Base-by-base conservation (phyloP, 176 grass and related monocot genomes). In the Cenchrus americanus region DNA sequence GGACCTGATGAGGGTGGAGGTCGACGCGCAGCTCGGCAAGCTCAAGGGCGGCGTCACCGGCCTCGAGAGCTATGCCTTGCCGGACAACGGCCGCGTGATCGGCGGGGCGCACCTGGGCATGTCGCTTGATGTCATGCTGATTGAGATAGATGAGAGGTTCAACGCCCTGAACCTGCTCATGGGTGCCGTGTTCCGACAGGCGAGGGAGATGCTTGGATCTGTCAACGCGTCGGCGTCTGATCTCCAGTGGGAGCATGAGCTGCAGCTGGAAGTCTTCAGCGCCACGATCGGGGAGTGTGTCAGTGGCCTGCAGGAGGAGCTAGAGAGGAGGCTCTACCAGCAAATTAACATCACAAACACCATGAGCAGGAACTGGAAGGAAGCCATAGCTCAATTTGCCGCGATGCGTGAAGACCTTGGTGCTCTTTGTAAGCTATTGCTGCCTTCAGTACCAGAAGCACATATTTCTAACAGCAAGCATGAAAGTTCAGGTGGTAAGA, bases 101-200 rank as follows among this genome's bases (percentile, higher is more conserved):
- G 50, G 81, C 18, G 58, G 76, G 32, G 81, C 57, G 3, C 78
- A 80, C 64, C 55, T 86, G 49, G 73, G 84, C 22, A 88, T 80
- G 90, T 86, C 83, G 21, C 83, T 88, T 69, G 90, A 85, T 77
- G 74, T 70, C 59, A 86, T 81, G 80, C 80, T 93, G 63, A 79
- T 95, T 47, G 75, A 90, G 87, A 87, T 99, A 42, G 93, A 92
- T 53, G 82, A 92, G 84, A 93, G 79, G 78, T 91, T 99, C 49
- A 88, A 95, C 12, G 85, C 60, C 12, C 77, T 99, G 74, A 86
- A 95, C 81, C 48, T 88, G 71, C 44, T 90, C 52, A 86, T 99
- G 69, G 87, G 60, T n/a, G 63, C 76, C 30, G 89, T 92, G 66
- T 99, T 96, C 67, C 83, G 67, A 41, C 84, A 96, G 82, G 89